phyloP scores from a whole-genome alignment of 1,284 basidiomycete species.

The Coriolopsis trogii region DNA sequence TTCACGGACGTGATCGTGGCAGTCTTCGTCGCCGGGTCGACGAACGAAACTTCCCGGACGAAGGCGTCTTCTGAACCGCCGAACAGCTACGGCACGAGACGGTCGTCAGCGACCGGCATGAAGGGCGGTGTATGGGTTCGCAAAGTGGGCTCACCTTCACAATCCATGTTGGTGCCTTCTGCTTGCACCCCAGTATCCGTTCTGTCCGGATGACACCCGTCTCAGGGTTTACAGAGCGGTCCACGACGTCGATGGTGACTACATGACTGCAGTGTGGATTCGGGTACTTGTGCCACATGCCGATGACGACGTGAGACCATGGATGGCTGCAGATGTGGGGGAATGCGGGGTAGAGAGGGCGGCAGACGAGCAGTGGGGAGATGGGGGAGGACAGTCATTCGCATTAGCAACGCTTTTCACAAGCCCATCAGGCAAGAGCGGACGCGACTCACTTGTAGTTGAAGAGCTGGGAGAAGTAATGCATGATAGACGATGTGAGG shows the following conservation, averaged over 20 bases:
- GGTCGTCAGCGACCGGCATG: conserved; percentile 1
- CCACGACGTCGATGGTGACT: conserved; percentile 86
- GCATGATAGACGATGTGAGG: conserved; percentile 47
- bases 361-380: background rate
- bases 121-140: background rate
- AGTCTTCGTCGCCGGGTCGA: conserved; percentile 79
- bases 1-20: conserved; percentile 89
- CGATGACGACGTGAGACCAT: conserved; percentile 85
- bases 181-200: conserved; percentile 83
- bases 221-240: conserved; percentile 78
- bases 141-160: conserved; percentile 62
- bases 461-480: conserved; percentile 76
- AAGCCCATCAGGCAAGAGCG: background rate
- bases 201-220: conserved; percentile 91
- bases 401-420: background rate
- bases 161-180: conserved; percentile 84
- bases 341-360: background rate
- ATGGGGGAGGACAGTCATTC: conserved; percentile 15
- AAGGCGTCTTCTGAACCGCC: conserved; percentile 92
- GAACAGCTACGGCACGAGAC: conserved; percentile 58
- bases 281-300: conserved; percentile 95
- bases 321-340: conserved; percentile 61
- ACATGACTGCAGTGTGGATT: conserved; percentile 94
- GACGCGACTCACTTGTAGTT: conserved; percentile 65
- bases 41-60: conserved; percentile 91